Evolutionary conservation across 257 asterid species (phyloP), one percentile per base, ranked within the genome.

Genomic region (Ballota nigra): DNA sequence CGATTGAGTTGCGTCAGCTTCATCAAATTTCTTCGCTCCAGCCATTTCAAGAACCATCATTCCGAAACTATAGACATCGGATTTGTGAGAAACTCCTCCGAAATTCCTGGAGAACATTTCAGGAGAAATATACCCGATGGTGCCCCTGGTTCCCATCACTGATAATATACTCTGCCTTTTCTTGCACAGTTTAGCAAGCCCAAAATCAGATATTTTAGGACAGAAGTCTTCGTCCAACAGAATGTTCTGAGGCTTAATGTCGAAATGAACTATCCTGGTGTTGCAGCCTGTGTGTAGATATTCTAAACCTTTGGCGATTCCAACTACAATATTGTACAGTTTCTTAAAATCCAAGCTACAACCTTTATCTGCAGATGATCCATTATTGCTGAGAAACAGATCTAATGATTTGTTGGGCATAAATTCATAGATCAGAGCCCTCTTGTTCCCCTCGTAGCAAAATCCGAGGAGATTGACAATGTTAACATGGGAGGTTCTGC

Each of bases 211-310:
- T 18, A 87, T 89, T 40, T 87, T 89, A 0, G 95, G 96, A 28
- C 88, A 73, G 20, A 86, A 80, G 0, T 86, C 89, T 19, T 80
- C 22, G 56, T 89, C 95, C 73, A 86, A 13, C 4, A 89, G 90
- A 56, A 89, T 89, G 67, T 85, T 89, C 1, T 87, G 93, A 72
- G 92, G 96, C 74, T 89, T 89, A 68, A 87, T 89, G 77, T 89
- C 88, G 26, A 85, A 86, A 69, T 87, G 96, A 29, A 89, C 77
- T 13, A 43, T 43, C 52, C 52, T 43, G 1, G 90, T 84, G 68
- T 80, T 89, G 64, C 94, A 86, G 0, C 94, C 96, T 65, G 70
- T 68, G 78, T 87, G 96, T 0, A 87, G 83, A 62, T 89, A 89
- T 5, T 87, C 94, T 43, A 89, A 55, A n/a, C 94, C 96, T 57